A percentile compares a stretch with the other conserved stretches of the same genome.
These are phyloP conservation scores for Fusarium sp. DNA, from an alignment of 2,329 filamentous ascomycete species.

Conservation along the genomic window DNA sequence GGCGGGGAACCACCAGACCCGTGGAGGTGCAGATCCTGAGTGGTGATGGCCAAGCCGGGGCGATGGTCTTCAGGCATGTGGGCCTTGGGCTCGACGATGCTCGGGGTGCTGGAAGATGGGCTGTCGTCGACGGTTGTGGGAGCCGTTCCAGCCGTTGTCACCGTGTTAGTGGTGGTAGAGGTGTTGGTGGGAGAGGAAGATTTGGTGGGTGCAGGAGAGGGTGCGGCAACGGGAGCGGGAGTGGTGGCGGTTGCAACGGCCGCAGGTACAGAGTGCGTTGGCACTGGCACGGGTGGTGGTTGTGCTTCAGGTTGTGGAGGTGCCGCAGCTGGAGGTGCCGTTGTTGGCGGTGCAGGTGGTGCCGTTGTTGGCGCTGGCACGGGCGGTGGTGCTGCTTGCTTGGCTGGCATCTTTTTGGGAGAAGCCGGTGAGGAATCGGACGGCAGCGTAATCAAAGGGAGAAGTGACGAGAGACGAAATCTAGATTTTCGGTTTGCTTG, in stretches of 20 bases:
- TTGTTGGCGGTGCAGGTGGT: conserved; percentile 26
- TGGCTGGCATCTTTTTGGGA: conserved; percentile 34
- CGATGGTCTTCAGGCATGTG: conserved; percentile 35
- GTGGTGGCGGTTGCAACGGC: conserved; percentile 27
- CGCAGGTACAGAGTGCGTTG: conserved; percentile 22
- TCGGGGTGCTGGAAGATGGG: conserved; percentile 36
- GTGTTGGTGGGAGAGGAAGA: conserved; percentile 40
- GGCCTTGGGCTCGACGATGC: conserved; percentile 35
- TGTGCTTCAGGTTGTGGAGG: neutral
- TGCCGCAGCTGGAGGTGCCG: conserved; percentile 1
- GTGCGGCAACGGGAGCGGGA: conserved; percentile 12
- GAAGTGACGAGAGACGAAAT: conserved; percentile 49
- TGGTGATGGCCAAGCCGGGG: conserved; percentile 26
- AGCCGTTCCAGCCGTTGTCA: conserved; percentile 20
- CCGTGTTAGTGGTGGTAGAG: conserved; percentile 35
- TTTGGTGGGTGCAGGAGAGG: conserved; percentile 35
- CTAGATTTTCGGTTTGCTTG: conserved; percentile 45
- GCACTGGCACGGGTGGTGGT: neutral
- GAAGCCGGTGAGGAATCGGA: conserved; percentile 42
- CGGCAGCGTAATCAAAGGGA: conserved; percentile 52
- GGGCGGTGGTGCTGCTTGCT: neutral
- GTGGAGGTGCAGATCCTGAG: conserved; percentile 12
- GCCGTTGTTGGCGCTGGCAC: neutral
- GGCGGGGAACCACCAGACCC: conserved; percentile 25
- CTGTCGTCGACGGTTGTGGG: conserved; percentile 39